Evolutionary conservation across 108 stramenopile species (phyloP).

Genomic region (Nitzschia putrida): DNA sequence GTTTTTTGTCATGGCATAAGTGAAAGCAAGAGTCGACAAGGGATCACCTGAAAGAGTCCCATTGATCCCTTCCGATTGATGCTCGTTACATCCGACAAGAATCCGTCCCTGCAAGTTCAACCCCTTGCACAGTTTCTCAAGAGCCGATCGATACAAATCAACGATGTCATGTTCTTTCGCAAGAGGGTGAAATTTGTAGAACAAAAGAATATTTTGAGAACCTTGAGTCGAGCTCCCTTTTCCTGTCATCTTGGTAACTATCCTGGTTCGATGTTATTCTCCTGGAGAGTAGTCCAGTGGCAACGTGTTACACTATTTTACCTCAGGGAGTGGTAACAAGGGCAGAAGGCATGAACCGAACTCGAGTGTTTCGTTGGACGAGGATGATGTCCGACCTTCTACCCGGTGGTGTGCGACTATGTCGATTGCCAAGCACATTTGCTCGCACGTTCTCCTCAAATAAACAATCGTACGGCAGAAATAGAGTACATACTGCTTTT

Average conservation of each 20-base stretch:
- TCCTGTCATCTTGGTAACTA: background rate
- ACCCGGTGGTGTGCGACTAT: too few relatives aligned
- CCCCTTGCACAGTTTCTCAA: constrained; percentile 53
- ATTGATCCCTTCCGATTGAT: constrained; percentile 79
- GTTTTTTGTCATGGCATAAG: constrained; percentile 38
- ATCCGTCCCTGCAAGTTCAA: constrained; percentile 70
- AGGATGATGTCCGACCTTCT: too few relatives aligned
- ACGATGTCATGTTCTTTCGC: constrained; percentile 40
- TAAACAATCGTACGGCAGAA: too few relatives aligned
- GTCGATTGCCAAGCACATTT: too few relatives aligned
- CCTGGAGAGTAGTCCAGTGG: background rate
- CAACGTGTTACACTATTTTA: background rate
- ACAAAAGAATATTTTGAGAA: constrained; percentile 53
- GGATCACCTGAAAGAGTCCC: constrained; percentile 73
- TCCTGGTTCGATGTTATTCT: background rate
- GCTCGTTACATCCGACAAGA: constrained; percentile 61
- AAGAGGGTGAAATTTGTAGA: constrained; percentile 82
- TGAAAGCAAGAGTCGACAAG: constrained; percentile 47
- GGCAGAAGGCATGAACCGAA: too few relatives aligned
- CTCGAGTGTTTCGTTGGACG: too few relatives aligned
- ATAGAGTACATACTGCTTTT: too few relatives aligned
- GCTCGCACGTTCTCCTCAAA: too few relatives aligned
- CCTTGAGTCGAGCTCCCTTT: background rate
- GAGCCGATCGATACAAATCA: constrained; percentile 51
- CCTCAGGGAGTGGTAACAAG: background rate